Evolutionary conservation across 2,329 filamentous ascomycete genomes (phyloP).

Genomic region (Penicillium brevicompactum): DNA sequence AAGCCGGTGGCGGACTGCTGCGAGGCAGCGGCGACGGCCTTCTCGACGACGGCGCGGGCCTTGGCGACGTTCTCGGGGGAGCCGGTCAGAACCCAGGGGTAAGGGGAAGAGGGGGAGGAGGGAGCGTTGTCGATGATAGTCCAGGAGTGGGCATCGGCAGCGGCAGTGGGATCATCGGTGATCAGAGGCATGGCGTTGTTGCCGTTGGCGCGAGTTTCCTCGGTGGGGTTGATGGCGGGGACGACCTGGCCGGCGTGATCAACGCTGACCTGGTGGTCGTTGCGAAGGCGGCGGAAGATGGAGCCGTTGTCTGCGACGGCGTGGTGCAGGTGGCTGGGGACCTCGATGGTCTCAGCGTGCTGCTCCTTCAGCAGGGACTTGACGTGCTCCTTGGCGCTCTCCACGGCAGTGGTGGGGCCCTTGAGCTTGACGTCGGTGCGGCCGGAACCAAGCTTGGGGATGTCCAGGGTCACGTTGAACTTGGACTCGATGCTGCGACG

Average conservation of each 20-base stretch:
- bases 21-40: constrained; percentile 65
- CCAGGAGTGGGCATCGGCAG: constrained; percentile 76
- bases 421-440: constrained; percentile 84
- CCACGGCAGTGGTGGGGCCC: constrained; percentile 76
- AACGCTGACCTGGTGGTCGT: constrained; percentile 83
- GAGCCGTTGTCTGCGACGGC: constrained; percentile 78
- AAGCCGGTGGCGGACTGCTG: constrained; percentile 70
- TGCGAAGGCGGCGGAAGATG: constrained; percentile 88
- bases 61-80: constrained; percentile 76
- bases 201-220: constrained; percentile 55
- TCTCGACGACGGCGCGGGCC: constrained; percentile 73
- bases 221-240: constrained; percentile 66
- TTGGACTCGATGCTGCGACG: constrained; percentile 82
- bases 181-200: constrained; percentile 77
- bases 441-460: constrained; percentile 84
- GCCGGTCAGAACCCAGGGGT: constrained; percentile 85
- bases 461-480: constrained; percentile 84
- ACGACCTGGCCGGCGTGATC: constrained; percentile 82
- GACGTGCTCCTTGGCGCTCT: constrained; percentile 86
- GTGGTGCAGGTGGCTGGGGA: constrained; percentile 84
- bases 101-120: constrained; percentile 41
- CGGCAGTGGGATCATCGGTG: constrained; percentile 74
- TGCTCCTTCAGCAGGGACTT: constrained; percentile 75
- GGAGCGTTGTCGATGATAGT: constrained; percentile 65
- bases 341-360: constrained; percentile 81